A percentile compares a stretch with the other conserved stretches of the same genome.
Conservation (phyloP, 768 basidiomycete species). For the Phylloporus arenicola region DNA sequence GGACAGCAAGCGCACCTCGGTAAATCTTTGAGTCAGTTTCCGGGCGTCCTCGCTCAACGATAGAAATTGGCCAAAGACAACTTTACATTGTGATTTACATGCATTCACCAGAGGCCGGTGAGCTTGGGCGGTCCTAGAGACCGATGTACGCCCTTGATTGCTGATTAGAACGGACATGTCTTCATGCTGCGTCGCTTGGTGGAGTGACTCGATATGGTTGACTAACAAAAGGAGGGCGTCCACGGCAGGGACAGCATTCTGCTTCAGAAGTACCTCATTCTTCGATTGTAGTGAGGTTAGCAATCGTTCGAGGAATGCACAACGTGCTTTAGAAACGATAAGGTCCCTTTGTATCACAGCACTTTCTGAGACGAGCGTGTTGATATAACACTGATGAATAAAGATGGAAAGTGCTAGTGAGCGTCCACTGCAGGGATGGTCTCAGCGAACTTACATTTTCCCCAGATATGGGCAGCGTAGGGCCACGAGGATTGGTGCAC, state of each 20-base stretch:
- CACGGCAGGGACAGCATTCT: slow-evolving; percentile 4
- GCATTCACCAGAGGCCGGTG: background rate
- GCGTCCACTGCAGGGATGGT: too few species aligned
- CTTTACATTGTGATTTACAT: slow-evolving; percentile 5
- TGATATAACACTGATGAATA: too few species aligned
- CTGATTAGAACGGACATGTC: background rate
- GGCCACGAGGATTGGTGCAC: too few species aligned
- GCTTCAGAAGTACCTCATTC: slow-evolving; percentile 1
- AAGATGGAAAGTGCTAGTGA: too few species aligned
- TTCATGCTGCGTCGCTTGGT: background rate
- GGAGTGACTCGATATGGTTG: slow-evolving; percentile 3
- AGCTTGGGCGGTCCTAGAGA: background rate
- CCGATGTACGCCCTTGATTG: background rate
- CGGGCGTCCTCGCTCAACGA: slow-evolving; percentile 6
- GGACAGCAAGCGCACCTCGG: slow-evolving; percentile 1
- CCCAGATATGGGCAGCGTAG: too few species aligned
- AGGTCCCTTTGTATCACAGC: slow-evolving; percentile 7
- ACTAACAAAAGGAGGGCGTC: slow-evolving; percentile 2
- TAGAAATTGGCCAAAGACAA: slow-evolving; percentile 3
- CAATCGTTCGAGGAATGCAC: slow-evolving; percentile 2
- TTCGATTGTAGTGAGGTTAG: background rate
- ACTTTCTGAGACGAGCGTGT: background rate
- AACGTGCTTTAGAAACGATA: background rate
- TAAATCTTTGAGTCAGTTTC: slow-evolving; percentile 3
- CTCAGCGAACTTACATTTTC: too few species aligned